Conservation (phyloP, 805 yeast species). For the Wilhelminamyces savonicus region DNA sequence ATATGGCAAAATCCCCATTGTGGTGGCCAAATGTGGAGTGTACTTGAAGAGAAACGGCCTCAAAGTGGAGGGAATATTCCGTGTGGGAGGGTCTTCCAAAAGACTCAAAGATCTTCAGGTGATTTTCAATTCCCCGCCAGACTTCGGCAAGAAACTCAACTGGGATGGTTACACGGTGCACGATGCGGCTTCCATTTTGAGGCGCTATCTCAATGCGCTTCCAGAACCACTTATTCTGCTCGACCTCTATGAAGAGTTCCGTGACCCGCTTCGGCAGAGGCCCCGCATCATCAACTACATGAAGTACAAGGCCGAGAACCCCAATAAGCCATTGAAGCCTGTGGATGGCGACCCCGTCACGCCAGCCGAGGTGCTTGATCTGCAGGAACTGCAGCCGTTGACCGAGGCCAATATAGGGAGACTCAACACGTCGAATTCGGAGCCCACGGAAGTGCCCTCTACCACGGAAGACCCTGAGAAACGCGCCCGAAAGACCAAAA, state of each 20-base stretch:
- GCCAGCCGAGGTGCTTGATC: slow-evolving; percentile 6
- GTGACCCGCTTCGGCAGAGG: slow-evolving; percentile 64
- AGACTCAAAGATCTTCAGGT: slow-evolving; percentile 82
- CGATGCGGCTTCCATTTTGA: slow-evolving; percentile 87
- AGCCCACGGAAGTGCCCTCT: too few relatives aligned
- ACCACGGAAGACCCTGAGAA: slow-evolving; percentile 1
- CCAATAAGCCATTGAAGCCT: slow-evolving; percentile 8
- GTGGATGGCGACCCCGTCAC: slow-evolving; percentile 7
- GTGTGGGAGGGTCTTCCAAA: slow-evolving; percentile 88
- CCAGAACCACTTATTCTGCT: slow-evolving; percentile 92
- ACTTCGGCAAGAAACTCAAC: slow-evolving; percentile 76
- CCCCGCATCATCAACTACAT: slow-evolving; percentile 63
- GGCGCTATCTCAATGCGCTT: slow-evolving; percentile 79
- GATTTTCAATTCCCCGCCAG: slow-evolving; percentile 80
- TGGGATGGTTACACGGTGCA: slow-evolving; percentile 97
- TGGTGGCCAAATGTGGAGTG: slow-evolving; percentile 94
- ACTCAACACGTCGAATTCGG: slow-evolving; percentile 7
- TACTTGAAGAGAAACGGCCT: slow-evolving; percentile 73
- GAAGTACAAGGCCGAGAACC: slow-evolving; percentile 48
- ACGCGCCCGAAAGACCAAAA: slow-evolving; percentile 35
- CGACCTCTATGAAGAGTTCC: slow-evolving; percentile 64
- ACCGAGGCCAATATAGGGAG: slow-evolving; percentile 30
- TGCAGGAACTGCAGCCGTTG: slow-evolving; percentile 13
- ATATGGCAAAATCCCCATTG: slow-evolving; percentile 85
- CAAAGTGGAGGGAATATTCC: slow-evolving; percentile 82